Evolutionary conservation across 73 alveolate genomes (phyloP).

Genomic region (Paramecium octaurelia): DNA sequence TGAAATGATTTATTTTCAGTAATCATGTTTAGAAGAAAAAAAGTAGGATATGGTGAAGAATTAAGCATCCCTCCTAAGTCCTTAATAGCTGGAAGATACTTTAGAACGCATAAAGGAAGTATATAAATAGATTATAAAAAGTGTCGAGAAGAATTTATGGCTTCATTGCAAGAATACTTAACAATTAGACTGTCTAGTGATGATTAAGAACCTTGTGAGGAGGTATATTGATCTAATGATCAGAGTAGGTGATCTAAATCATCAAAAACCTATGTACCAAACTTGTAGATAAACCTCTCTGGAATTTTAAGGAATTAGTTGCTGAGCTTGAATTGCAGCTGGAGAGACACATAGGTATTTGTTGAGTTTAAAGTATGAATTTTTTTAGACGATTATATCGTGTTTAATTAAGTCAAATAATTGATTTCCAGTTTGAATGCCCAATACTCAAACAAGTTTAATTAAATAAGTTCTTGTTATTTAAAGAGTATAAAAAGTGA

Average conservation of each 20-base stretch:
- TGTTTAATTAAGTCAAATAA: not conserved
- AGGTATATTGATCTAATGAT: not conserved
- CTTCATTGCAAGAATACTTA: not conserved
- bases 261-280: not conserved
- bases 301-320: not conserved
- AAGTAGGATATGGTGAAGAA: not conserved
- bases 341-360: not conserved
- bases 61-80: not conserved
- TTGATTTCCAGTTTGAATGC: not conserved
- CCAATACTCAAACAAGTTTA: not conserved
- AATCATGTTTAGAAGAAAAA: not conserved
- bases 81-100: not conserved
- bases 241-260: not conserved
- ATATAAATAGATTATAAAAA: not conserved
- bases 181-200: not conserved
- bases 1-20: slow-evolving; percentile 14
- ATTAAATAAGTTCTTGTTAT: not conserved
- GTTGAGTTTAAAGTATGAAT: not conserved
- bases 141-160: not conserved
- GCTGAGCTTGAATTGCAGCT: not conserved
- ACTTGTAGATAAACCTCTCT: not conserved
- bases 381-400: slow-evolving; percentile 45
- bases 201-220: not conserved
- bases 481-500: not conserved
- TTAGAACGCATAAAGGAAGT: not conserved